Conservation (phyloP, 257 asterid genomes). For the Fraxinus cuspidata region DNA sequence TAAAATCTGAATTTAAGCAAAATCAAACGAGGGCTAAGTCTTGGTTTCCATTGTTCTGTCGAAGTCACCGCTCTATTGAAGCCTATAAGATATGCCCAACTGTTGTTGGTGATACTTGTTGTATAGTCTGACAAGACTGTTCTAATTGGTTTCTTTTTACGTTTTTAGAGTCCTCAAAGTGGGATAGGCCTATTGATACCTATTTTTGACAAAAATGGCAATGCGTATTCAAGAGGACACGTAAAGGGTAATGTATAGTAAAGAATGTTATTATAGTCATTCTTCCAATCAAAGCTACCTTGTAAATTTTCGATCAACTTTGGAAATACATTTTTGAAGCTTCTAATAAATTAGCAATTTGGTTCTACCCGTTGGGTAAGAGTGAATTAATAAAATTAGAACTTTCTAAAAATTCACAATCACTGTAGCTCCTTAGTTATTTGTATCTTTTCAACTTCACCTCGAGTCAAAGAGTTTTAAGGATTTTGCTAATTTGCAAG, state of each 20-base stretch:
- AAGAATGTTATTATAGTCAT: not conserved
- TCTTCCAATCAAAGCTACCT: not conserved
- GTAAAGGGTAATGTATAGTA: not conserved
- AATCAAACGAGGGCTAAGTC: too few species aligned
- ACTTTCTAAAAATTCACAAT: too few species aligned
- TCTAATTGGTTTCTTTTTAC: too few species aligned
- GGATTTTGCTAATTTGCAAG: too few species aligned
- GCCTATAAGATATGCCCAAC: too few species aligned
- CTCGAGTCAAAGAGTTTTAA: not conserved
- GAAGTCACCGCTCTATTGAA: too few species aligned
- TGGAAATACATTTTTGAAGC: not conserved
- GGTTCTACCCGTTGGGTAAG: not conserved
- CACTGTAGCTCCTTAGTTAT: too few species aligned
- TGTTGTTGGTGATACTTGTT: too few species aligned
- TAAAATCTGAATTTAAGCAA: too few species aligned
- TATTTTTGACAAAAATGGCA: slow-evolving; percentile 1
- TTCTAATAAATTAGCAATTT: not conserved
- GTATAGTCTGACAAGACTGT: too few species aligned
- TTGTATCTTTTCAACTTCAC: not conserved
- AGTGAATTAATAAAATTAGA: not conserved
- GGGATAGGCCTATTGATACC: not conserved
- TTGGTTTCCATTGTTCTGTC: too few species aligned
- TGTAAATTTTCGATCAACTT: not conserved
- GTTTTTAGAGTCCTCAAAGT: not conserved
- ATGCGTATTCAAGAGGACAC: not conserved